A percentile compares a stretch with the other conserved stretches of the same genome.
Conservation (phyloP, 2,329 filamentous ascomycete species). For the Aaosphaeria arxii region DNA sequence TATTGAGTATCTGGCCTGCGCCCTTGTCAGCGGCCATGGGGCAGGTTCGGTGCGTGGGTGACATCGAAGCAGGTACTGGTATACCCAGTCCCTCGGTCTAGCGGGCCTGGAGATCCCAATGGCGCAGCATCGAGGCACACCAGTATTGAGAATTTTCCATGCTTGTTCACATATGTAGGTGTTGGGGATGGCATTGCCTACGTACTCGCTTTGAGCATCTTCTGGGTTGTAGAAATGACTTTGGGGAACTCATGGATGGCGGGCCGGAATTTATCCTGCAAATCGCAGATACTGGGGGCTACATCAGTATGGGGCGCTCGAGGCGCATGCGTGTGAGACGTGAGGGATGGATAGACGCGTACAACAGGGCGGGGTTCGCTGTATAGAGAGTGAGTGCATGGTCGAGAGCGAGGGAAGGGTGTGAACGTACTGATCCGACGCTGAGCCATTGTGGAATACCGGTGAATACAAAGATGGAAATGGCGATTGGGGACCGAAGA, state of each 20-base stretch:
- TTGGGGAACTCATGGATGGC: conserved; percentile 84
- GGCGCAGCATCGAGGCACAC: too few relatives aligned
- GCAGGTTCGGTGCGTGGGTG: conserved; percentile 59
- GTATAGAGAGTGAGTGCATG: conserved; percentile 9
- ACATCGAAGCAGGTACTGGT: conserved; percentile 46
- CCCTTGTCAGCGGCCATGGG: conserved; percentile 21
- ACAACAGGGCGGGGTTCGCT: conserved; percentile 43
- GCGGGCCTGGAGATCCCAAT: too few relatives aligned
- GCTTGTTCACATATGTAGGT: background rate
- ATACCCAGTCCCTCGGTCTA: background rate
- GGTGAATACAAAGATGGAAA: too few relatives aligned
- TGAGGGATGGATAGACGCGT: conserved; percentile 4
- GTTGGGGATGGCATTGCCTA: background rate
- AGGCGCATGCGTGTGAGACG: conserved; percentile 15
- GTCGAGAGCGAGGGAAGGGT: conserved; percentile 13
- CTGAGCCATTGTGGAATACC: conserved; percentile 21
- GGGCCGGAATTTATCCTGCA: conserved; percentile 87
- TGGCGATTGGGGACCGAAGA: too few relatives aligned
- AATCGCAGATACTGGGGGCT: conserved; percentile 73
- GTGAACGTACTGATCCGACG: conserved; percentile 26
- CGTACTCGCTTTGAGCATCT: conserved; percentile 50
- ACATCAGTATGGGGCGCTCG: background rate
- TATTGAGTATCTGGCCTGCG: conserved; percentile 56
- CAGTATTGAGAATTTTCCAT: too few relatives aligned
- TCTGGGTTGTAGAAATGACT: conserved; percentile 56